Conservation (phyloP, 768 basidiomycete species). For the Cubamyces lactineus region DNA sequence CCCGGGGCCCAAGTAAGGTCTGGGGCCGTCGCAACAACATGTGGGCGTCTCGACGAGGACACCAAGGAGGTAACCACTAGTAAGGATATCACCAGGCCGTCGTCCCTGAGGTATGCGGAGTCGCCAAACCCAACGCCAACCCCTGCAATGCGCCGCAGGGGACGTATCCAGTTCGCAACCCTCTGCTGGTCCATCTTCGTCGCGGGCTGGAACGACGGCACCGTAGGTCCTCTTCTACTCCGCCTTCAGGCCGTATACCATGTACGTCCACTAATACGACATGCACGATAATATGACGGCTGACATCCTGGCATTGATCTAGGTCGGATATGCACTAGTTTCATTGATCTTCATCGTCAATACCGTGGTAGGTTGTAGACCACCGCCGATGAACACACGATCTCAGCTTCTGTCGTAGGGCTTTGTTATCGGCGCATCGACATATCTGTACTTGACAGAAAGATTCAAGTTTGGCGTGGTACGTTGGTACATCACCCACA, state of each 20-base stretch:
- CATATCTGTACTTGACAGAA: conserved; percentile 49
- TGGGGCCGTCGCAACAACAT: no score
- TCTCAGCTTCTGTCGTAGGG: conserved; percentile 38
- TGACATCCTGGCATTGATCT: background rate
- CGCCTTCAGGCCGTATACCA: conserved; percentile 61
- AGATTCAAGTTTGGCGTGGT: conserved; percentile 51
- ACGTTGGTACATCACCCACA: background rate
- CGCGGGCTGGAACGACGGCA: conserved; percentile 78
- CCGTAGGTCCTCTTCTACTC: conserved; percentile 73
- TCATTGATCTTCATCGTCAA: conserved; percentile 61
- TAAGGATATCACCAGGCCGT: background rate
- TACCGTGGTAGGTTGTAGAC: conserved; percentile 38
- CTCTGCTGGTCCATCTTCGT: conserved; percentile 60
- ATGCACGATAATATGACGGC: background rate
- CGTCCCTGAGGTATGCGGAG: background rate
- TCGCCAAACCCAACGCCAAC: background rate
- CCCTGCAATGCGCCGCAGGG: conserved; percentile 7
- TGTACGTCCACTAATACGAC: conserved; percentile 29
- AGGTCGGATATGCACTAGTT: conserved; percentile 55
- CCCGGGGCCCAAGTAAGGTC: no score
- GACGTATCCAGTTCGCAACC: conserved; percentile 51
- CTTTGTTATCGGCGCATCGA: conserved; percentile 47
- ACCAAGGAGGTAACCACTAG: background rate
- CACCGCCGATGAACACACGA: background rate
- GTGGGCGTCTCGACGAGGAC: background rate